Evolutionary conservation across 1,284 basidiomycete genomes (phyloP), one percentile per base, ranked within the genome.

Genomic region (Golubevia sp.): DNA sequence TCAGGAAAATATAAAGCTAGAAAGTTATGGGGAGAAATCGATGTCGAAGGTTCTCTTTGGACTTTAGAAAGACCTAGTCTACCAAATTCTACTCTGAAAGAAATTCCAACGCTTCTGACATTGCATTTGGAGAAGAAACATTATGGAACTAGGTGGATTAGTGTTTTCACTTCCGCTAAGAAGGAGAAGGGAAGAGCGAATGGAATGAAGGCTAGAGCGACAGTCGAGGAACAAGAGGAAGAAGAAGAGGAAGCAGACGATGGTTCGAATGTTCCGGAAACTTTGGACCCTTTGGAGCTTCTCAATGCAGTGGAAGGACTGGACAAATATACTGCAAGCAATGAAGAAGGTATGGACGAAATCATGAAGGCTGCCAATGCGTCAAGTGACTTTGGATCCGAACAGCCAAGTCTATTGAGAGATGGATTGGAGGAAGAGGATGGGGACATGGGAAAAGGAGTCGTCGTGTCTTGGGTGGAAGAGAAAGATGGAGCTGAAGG

Each of bases 401-500:
- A 89, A 11, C 84, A 91, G 23, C 90, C 92, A 0, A 91, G 91
- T 70, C 87, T 95, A 23, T 89, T 89, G 49, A 89, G 90, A 71
- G 92, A 92, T 30, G 92, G 93, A 79, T 87, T 91, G 71, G 94
- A 95, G 77, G 91, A 92, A 57, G 91, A 93, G 66, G 93, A 94
- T 82, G 85, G 87, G 1, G 85, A 87, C 2, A 88, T 91, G 1
- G 93, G 93, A 2, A 86, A 88, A 60, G 79, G 77, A 27, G 86
- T 87, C 23, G 87, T 86, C 57, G 72, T 90, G 18, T 90, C 90
- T 0, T 91, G 91, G 89, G 86, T 93, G 1, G 78, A 73, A 18
- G 85, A 80, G 20, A 48, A 71, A 70, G 11, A 30, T n/a, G n/a
- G n/a, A n/a, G n/a, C n/a, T 72, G 13, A 3, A 2, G 2, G 44